Evolutionary conservation across 1,284 basidiomycete species (phyloP).

Genomic region (Apiotrichum gamsii): DNA sequence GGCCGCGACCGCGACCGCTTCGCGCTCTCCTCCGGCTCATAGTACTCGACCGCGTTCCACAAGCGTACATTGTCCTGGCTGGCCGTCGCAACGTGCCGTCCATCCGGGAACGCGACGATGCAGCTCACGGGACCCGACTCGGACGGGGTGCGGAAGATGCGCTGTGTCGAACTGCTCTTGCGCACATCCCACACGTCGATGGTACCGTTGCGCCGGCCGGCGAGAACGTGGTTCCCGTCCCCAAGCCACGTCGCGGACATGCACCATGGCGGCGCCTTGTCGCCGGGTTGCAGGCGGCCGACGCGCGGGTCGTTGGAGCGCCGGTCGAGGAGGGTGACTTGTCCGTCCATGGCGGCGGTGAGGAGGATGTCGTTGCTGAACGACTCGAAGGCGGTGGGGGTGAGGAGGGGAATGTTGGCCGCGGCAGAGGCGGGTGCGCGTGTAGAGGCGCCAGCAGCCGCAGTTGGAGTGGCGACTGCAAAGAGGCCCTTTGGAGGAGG

Average conservation of each 20-base stretch:
- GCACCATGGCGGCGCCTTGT: constrained; percentile 87
- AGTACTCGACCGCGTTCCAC: constrained; percentile 81
- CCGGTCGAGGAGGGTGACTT: constrained; percentile 85
- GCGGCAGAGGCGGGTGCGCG: constrained; percentile 9
- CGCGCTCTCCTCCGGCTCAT: constrained; percentile 56
- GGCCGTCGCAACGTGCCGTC: constrained; percentile 80
- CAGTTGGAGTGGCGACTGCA: neutral
- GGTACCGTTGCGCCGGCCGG: constrained; percentile 81
- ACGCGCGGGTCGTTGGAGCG: constrained; percentile 54
- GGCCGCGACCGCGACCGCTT: constrained; percentile 53
- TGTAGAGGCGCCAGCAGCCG: constrained; percentile 10
- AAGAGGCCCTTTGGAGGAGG: neutral
- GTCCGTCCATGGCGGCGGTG: constrained; percentile 86
- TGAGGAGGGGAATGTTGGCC: constrained; percentile 48
- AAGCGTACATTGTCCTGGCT: constrained; percentile 88
- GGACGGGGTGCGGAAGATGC: constrained; percentile 73
- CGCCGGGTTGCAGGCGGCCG: constrained; percentile 75
- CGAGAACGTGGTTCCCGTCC: constrained; percentile 80
- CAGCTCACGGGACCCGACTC: constrained; percentile 90
- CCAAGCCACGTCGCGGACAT: constrained; percentile 92
- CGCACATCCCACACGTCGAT: constrained; percentile 94
- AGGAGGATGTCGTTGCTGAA: constrained; percentile 81
- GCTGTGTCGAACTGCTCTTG: constrained; percentile 54
- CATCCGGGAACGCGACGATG: constrained; percentile 82
- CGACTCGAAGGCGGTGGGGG: constrained; percentile 55